Conservation (phyloP, 106 monocot species). For the Cymbidium sinense region DNA sequence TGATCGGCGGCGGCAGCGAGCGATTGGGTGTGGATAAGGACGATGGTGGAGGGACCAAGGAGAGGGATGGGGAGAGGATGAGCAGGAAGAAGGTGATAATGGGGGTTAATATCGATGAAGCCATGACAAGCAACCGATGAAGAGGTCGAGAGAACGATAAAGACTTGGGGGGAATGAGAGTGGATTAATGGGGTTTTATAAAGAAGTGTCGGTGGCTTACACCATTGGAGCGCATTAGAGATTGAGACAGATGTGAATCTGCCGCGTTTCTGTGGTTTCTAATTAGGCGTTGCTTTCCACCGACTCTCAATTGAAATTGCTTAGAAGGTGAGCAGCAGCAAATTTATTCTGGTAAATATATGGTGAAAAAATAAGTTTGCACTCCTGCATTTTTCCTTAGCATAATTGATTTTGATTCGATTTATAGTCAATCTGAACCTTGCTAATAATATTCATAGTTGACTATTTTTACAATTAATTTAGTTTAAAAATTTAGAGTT, state of each 20-base stretch:
- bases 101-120: background rate
- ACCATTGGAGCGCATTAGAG: background rate
- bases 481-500: no score
- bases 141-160: no score
- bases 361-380: no score
- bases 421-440: no score
- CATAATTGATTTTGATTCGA: no score
- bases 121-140: background rate
- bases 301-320: background rate
- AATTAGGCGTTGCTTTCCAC: background rate
- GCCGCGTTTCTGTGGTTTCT: background rate
- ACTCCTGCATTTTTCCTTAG: no score
- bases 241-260: background rate
- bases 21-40: background rate
- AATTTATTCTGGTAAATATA: no score
- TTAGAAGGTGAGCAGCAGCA: no score
- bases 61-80: background rate
- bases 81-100: background rate
- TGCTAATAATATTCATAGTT: no score
- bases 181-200: background rate
- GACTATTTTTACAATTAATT: no score
- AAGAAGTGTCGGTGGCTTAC: background rate
- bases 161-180: background rate
- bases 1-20: background rate
- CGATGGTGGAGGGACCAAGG: background rate